Evolutionary conservation across 2,329 filamentous ascomycete genomes (phyloP).

Genomic region (Ceratocystis diversiconidia): DNA sequence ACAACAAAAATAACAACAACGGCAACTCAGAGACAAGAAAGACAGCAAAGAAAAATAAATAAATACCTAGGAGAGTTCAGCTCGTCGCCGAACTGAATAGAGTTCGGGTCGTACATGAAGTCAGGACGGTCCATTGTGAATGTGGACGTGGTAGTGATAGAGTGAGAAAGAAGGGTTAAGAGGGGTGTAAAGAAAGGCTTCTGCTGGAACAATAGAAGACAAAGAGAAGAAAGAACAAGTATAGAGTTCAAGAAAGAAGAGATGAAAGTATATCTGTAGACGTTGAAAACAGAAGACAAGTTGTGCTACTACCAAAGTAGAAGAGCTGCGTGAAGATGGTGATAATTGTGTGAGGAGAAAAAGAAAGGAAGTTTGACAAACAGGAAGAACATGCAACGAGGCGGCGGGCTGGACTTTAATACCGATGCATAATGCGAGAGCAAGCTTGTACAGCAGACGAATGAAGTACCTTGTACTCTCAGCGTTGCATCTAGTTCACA

Average conservation of each 20-base stretch:
- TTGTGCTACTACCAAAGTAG: constrained; percentile 2
- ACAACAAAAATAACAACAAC: constrained; percentile 18
- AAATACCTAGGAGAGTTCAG: constrained; percentile 49
- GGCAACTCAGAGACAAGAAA: constrained; percentile 25
- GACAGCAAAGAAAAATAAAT: constrained; percentile 32
- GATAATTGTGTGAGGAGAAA: constrained; percentile 8
- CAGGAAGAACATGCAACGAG: background rate
- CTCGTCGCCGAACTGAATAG: constrained; percentile 39
- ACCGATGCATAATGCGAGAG: background rate
- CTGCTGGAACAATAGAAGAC: constrained; percentile 1
- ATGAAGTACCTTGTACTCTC: constrained; percentile 9
- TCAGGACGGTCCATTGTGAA: constrained; percentile 14
- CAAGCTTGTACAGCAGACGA: background rate
- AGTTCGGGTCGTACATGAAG: constrained; percentile 14
- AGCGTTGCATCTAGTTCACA: background rate
- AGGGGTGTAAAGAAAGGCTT: background rate
- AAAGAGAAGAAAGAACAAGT: background rate
- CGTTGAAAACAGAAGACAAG: constrained; percentile 4
- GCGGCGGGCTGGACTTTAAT: background rate
- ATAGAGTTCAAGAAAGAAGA: background rate
- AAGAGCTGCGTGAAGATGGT: constrained; percentile 2
- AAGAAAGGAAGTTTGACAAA: constrained; percentile 2
- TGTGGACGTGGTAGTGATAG: background rate
- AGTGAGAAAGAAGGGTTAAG: background rate
- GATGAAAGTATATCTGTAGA: background rate